phyloP scores from a whole-genome alignment of 768 basidiomycete species.

The Boletus vinaceobasis region DNA sequence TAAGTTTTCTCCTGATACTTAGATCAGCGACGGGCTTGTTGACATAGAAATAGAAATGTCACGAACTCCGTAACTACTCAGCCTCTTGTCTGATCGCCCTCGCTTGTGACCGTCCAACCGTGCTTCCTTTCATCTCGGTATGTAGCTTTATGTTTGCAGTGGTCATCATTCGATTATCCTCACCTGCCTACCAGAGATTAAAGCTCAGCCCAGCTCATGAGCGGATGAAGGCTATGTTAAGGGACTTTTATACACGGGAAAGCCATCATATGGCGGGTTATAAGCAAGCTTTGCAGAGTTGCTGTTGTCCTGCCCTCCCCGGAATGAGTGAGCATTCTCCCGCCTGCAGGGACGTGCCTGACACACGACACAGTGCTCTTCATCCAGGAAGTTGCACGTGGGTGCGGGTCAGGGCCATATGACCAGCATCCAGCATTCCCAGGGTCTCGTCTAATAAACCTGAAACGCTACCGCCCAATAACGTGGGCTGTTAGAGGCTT shows the following conservation, averaged over 20 bases:
- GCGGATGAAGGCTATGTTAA: slow-evolving; percentile 14
- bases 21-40: neutral
- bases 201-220: slow-evolving; percentile 25
- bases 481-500: slow-evolving; percentile 41
- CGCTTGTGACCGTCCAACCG: slow-evolving; percentile 40
- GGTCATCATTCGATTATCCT: neutral
- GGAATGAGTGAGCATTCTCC: slow-evolving; percentile 26
- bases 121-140: slow-evolving; percentile 32
- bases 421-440: slow-evolving; percentile 25
- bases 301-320: slow-evolving; percentile 29
- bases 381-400: slow-evolving; percentile 31
- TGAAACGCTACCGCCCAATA: slow-evolving; percentile 37
- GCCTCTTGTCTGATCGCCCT: slow-evolving; percentile 39
- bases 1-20: slow-evolving; percentile 22
- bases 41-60: slow-evolving; percentile 36
- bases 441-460: slow-evolving; percentile 34
- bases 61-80: slow-evolving; percentile 45
- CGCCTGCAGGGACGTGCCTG: neutral
- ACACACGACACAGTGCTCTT: slow-evolving; percentile 28
- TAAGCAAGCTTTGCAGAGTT: slow-evolving; percentile 29
- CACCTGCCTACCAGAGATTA: slow-evolving; percentile 16
- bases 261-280: slow-evolving; percentile 29
- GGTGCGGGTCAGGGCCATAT: slow-evolving; percentile 30
- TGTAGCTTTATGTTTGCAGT: neutral
- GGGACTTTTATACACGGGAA: slow-evolving; percentile 23